Conservation (phyloP, 345 rosid species). For the Rhodamnia argentea region DNA sequence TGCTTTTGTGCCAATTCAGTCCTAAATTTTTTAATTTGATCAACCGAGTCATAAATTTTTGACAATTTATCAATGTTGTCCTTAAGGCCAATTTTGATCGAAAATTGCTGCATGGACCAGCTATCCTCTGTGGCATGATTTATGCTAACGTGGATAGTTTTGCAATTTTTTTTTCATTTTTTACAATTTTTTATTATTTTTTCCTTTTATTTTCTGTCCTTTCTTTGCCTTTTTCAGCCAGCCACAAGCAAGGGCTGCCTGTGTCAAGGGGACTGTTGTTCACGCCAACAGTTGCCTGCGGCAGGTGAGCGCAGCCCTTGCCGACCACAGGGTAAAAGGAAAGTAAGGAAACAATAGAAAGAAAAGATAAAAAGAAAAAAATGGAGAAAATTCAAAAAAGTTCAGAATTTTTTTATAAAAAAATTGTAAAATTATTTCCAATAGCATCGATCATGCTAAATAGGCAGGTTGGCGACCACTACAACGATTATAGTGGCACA, state of each 20-base stretch:
- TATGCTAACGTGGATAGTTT: fast-evolving
- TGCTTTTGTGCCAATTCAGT: fast-evolving
- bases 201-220: neutral
- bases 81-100: fast-evolving
- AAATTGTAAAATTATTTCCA: neutral
- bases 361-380: fast-evolving
- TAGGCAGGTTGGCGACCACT: neutral
- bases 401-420: neutral
- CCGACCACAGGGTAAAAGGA: neutral
- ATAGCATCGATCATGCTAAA: neutral
- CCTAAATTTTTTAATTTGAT: neutral
- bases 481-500: neutral
- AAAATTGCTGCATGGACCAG: neutral
- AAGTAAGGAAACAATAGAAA: neutral
- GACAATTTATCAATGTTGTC: neutral
- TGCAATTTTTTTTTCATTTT: neutral
- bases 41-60: fast-evolving
- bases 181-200: too few species aligned
- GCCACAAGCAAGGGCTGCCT: neutral
- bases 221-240: neutral
- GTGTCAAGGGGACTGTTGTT: fast-evolving
- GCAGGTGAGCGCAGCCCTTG: fast-evolving
- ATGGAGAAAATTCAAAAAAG: neutral
- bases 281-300: neutral
- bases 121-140: fast-evolving